Evolutionary conservation across 306 rosid genomes (phyloP).

Genomic region (Crataegus laevigata): DNA sequence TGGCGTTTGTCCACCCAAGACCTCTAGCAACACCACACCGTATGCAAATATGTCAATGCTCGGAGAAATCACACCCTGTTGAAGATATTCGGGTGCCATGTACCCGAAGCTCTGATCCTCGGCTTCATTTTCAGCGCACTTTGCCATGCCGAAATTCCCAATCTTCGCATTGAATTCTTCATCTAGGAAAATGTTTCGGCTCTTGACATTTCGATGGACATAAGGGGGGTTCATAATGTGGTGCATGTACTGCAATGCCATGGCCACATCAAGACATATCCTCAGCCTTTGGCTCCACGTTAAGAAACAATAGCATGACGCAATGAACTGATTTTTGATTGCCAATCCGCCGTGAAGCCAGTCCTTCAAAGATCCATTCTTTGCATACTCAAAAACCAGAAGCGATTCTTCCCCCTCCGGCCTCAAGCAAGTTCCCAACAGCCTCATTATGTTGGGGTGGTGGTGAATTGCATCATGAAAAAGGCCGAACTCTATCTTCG

Average conservation of each 20-base stretch:
- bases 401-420: conserved; percentile 45
- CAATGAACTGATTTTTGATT: conserved; percentile 82
- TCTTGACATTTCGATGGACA: conserved; percentile 65
- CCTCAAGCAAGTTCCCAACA: conserved; percentile 51
- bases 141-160: conserved; percentile 71
- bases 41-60: conserved; percentile 61
- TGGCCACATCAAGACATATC: conserved; percentile 75
- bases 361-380: conserved; percentile 80
- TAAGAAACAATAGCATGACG: conserved; percentile 83
- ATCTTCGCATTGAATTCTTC: conserved; percentile 83
- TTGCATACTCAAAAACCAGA: conserved; percentile 67
- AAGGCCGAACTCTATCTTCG: conserved; percentile 49
- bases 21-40: conserved; percentile 71
- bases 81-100: conserved; percentile 67
- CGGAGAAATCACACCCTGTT: conserved; percentile 57
- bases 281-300: conserved; percentile 82
- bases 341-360: conserved; percentile 97
- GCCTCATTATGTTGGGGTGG: conserved; percentile 71
- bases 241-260: conserved; percentile 74
- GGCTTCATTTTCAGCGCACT: conserved; percentile 41
- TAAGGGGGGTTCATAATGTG: conserved; percentile 60
- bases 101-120: conserved; percentile 56
- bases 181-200: conserved; percentile 74
- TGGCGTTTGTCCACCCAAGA: conserved; percentile 56
- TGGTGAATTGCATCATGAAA: conserved; percentile 47